Conservation (phyloP, 2,329 filamentous ascomycete genomes). For the Sodiomyces alkalinus region DNA sequence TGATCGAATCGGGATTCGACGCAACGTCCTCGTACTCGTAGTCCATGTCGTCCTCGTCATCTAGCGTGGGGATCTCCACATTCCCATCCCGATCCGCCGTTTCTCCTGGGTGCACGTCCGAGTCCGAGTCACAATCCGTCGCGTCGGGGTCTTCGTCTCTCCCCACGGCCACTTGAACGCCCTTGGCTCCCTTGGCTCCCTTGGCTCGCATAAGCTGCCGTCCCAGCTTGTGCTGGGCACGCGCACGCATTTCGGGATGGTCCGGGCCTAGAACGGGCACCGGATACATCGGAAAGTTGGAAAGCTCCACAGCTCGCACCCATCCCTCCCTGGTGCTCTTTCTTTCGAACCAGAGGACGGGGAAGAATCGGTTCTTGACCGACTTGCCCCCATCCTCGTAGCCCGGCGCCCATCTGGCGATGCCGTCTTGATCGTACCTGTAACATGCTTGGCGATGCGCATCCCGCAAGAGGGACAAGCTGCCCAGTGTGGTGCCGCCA, state of each 20-base stretch:
- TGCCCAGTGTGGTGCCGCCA: background rate
- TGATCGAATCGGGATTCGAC: too few species aligned
- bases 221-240: background rate
- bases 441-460: conserved; percentile 5
- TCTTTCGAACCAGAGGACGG: conserved; percentile 9
- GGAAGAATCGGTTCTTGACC: conserved; percentile 6
- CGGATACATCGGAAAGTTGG: background rate
- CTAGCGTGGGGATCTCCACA: too few species aligned
- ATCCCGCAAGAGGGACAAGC: background rate
- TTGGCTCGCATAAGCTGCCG: too few species aligned
- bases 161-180: too few species aligned
- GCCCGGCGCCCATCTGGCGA: conserved; percentile 7
- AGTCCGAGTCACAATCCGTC: too few species aligned
- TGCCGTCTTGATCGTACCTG: conserved; percentile 5
- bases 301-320: background rate
- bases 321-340: conserved; percentile 5
- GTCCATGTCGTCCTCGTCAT: too few species aligned
- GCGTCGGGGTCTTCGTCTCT: too few species aligned
- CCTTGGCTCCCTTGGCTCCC: too few species aligned
- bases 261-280: background rate
- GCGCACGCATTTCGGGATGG: background rate
- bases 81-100: too few species aligned
- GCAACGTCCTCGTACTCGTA: too few species aligned
- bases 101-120: too few species aligned
- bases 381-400: conserved; percentile 6